Conservation (phyloP, 352 stramenopile species). For the Phytophthora tentaculata region DNA sequence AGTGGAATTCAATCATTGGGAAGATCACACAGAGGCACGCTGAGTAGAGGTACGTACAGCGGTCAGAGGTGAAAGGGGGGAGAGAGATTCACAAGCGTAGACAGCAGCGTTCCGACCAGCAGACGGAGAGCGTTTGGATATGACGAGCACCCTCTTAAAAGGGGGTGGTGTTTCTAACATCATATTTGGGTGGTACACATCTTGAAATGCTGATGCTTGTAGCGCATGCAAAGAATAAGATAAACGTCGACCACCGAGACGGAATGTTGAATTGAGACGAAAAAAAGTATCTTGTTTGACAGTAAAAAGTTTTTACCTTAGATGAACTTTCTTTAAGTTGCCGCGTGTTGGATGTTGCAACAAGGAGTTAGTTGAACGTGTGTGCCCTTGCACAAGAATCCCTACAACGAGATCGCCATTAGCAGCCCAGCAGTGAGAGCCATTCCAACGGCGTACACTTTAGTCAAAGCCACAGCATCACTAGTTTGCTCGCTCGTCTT, state of each 20-base stretch:
- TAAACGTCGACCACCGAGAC: constrained; percentile 9
- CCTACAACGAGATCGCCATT: not conserved
- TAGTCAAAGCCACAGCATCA: constrained; percentile 1
- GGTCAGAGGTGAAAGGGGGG: constrained; percentile 3
- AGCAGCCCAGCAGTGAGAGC: constrained; percentile 1
- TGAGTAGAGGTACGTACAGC: constrained; percentile 15
- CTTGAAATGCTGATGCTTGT: not conserved
- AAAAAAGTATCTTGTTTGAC: too few species aligned
- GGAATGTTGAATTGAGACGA: not conserved
- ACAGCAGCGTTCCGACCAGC: not conserved
- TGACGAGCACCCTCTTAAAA: constrained; percentile 14
- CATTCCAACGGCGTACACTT: not conserved
- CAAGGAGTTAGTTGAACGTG: too few species aligned
- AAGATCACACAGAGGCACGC: not conserved
- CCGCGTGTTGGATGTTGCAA: too few species aligned
- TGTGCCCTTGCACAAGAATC: too few species aligned
- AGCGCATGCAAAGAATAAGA: not conserved
- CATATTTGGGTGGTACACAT: constrained; percentile 13
- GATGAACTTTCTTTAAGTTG: too few species aligned
- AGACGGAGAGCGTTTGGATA: constrained; percentile 27
- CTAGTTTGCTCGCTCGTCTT: constrained; percentile 25
- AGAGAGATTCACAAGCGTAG: not conserved
- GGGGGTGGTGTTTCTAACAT: constrained; percentile 21
- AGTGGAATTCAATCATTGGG: not conserved
- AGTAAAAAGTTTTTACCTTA: too few species aligned